phyloP scores from a whole-genome alignment of 2,329 filamentous ascomycete species.

The Aspergillus phoenicis region DNA sequence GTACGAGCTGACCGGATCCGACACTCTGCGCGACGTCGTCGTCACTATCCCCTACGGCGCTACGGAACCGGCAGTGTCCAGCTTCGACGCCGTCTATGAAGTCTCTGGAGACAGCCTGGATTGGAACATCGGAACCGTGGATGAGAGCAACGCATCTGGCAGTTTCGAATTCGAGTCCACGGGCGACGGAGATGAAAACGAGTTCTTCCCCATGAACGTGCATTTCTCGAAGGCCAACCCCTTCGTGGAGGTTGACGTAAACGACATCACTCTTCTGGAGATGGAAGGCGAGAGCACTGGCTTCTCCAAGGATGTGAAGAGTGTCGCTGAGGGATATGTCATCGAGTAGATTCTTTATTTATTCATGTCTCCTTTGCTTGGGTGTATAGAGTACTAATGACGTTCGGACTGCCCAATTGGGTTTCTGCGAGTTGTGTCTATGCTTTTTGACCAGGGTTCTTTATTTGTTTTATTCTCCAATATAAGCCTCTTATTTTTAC shows the following conservation, averaged over 20 bases:
- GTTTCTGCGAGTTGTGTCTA: constrained; percentile 20
- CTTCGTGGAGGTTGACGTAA: constrained; percentile 88
- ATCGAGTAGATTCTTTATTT: constrained; percentile 43
- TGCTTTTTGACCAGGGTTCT: constrained; percentile 22
- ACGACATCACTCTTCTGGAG: constrained; percentile 46
- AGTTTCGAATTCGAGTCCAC: constrained; percentile 95
- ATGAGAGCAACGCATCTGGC: constrained; percentile 78
- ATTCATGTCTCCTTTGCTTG: constrained; percentile 12
- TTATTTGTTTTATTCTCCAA: constrained; percentile 24
- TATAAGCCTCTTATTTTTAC: constrained; percentile 15
- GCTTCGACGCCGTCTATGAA: constrained; percentile 92
- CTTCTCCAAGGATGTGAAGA: constrained; percentile 51
- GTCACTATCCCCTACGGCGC: constrained; percentile 85
- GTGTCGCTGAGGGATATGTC: constrained; percentile 47
- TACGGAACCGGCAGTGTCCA: constrained; percentile 84
- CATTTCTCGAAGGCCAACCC: constrained; percentile 83
- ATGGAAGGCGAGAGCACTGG: constrained; percentile 48
- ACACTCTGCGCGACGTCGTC: constrained; percentile 77
- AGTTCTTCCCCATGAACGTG: constrained; percentile 97
- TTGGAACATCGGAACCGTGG: constrained; percentile 87
- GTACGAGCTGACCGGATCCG: constrained; percentile 85
- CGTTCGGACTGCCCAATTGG: constrained; percentile 32
- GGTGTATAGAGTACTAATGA: constrained; percentile 44
- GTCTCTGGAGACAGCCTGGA: constrained; percentile 90
- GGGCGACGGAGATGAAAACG: constrained; percentile 79